phyloP scores from a whole-genome alignment of 352 stramenopile genomes.

The Globisporangium radiosum region DNA sequence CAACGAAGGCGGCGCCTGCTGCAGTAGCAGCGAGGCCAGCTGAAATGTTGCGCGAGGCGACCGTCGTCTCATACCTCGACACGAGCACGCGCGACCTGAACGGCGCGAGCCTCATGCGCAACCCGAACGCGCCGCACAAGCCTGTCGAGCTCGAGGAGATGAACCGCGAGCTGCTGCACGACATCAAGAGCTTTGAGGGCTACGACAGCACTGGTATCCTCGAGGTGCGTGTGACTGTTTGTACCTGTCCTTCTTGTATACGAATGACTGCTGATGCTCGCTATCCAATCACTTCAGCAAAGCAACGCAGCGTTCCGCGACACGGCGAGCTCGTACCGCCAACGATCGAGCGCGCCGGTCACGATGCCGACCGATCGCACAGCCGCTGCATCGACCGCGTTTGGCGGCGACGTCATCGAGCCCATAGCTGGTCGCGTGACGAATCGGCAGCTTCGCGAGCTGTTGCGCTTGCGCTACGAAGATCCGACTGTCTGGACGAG shows the following conservation, averaged over 20 bases:
- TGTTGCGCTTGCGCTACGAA: conserved; percentile 65
- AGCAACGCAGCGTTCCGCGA: conserved; percentile 40
- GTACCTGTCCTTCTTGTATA: neutral
- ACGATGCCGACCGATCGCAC: conserved; percentile 52
- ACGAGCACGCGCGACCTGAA: conserved; percentile 19
- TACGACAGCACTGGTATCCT: conserved; percentile 49
- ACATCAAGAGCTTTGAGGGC: conserved; percentile 49
- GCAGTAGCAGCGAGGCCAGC: neutral
- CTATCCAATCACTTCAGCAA: conserved; percentile 17
- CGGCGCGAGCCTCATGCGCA: conserved; percentile 16
- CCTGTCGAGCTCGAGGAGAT: conserved; percentile 46
- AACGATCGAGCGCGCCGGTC: conserved; percentile 29
- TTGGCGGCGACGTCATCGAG: conserved; percentile 27
- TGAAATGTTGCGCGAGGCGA: conserved; percentile 23
- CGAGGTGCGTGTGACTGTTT: conserved; percentile 5
- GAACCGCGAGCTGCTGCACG: conserved; percentile 35
- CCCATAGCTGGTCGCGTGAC: conserved; percentile 42
- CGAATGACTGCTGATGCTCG: neutral
- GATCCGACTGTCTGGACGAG: conserved; percentile 40
- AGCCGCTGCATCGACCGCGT: conserved; percentile 24
- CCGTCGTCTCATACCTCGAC: conserved; percentile 19
- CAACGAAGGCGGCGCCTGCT: neutral
- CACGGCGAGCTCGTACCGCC: conserved; percentile 61
- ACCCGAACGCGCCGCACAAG: conserved; percentile 12
- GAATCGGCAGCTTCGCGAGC: conserved; percentile 39